Base-by-base conservation (phyloP, 1,139 yeast genomes). In the Pichia sorboxylosa region DNA sequence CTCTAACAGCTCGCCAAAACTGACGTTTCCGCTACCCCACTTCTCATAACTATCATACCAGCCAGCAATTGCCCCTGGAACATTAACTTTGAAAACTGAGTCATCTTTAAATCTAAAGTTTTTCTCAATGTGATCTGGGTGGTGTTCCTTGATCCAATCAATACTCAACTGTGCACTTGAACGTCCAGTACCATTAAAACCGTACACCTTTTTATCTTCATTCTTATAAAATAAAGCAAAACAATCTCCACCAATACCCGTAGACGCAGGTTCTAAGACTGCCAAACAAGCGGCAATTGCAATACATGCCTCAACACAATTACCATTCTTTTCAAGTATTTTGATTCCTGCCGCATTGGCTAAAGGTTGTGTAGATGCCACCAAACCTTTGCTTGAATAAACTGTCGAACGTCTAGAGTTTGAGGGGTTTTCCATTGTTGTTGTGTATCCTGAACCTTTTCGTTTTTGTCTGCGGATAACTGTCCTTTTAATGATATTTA, bases 171-270 rank as follows among this genome's bases (percentile, higher is more conserved):
- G 56, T 17, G 62, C 51, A 2, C 90, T 80, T 2, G 87, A 63
- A 37, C 82, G 64, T 7, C 94, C 94, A 26, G 83, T 72, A 4
- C 90, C 94, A 51, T 81, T 82, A 43, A 82, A 48, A 0, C 90
- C 93, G 36, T 61, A 57, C 1, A 79, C 81, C 36, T 61, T 57
- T 35, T 65, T 62, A 17, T 66, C 59, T 23, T 55, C 46, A 24
- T 64, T 64, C 28, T 71, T 65, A 53, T 75, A 77, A 49, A 63
- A 75, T 31, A 81, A 57, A 2, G 76, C 71, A 58, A 80, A 82
- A 39, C 82, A 76, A 50, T 82, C 94, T 21, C 93, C 93, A 3
- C 93, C 94, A 35, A 81, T 66, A 11, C 92, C 92, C 1, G 90
- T 81, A 40, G 83, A 75, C 21, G 70, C 67, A 0, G 93, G 92